These are phyloP conservation scores for Pichia scutulata DNA, from an alignment of 805 yeast genomes.

Conservation along the genomic window DNA sequence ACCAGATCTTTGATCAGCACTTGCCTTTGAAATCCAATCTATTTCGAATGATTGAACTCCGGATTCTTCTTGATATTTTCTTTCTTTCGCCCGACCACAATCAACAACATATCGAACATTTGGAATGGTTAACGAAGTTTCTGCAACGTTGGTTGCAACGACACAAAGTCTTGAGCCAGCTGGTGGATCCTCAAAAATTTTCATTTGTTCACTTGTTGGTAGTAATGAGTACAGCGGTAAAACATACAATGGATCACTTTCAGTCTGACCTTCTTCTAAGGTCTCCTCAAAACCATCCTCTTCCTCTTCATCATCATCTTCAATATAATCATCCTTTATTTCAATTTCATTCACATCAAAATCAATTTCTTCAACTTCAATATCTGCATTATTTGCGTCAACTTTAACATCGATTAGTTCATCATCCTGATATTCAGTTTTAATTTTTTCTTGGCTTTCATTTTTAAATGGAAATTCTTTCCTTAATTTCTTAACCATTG, in stretches of 20 bases:
- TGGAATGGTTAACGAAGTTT: conserved; percentile 94
- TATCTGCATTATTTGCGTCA: conserved; percentile 51
- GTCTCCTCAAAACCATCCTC: conserved; percentile 68
- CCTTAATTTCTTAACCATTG: conserved; percentile 62
- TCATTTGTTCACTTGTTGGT: conserved; percentile 94
- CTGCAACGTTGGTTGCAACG: conserved; percentile 96
- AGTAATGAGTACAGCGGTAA: conserved; percentile 86
- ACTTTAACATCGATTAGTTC: conserved; percentile 40
- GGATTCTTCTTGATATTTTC: conserved; percentile 70
- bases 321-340: conserved; percentile 34
- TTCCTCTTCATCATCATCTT: conserved; percentile 39
- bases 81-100: conserved; percentile 88
- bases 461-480: conserved; percentile 55
- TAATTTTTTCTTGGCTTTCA: conserved; percentile 12
- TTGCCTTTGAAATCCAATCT: conserved; percentile 90
- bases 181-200: conserved; percentile 82
- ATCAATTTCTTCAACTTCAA: conserved; percentile 87
- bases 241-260: conserved; percentile 75
- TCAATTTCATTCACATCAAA: conserved; percentile 37
- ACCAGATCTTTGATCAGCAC: conserved; percentile 77
- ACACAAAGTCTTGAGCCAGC: conserved; percentile 79
- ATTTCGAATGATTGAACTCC: conserved; percentile 91
- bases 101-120: conserved; percentile 92
- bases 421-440: conserved; percentile 20
- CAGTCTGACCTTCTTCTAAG: conserved; percentile 62